Evolutionary conservation across 306 rosid species (phyloP).

Genomic region (Trifolium pratense): DNA sequence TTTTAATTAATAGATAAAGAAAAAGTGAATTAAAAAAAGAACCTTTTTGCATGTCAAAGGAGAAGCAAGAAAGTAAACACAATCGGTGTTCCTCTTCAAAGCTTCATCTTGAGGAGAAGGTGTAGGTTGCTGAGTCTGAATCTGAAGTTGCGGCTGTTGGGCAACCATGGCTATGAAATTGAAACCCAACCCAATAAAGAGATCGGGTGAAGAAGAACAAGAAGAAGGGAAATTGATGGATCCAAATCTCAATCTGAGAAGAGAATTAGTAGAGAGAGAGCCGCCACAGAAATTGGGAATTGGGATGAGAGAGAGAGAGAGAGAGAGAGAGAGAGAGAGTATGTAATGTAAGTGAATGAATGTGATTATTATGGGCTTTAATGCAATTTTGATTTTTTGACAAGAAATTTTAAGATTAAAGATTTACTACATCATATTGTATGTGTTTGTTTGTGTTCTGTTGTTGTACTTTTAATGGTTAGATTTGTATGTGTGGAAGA

Average conservation of each 20-base stretch:
- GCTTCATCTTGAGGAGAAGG: slow-evolving; percentile 84
- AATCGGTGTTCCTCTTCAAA: slow-evolving; percentile 89
- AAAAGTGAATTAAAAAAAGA: background rate
- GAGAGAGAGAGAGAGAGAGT: slow-evolving; percentile 29
- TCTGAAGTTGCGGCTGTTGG: slow-evolving; percentile 54
- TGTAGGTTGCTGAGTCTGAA: slow-evolving; percentile 49
- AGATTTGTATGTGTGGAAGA: too few relatives aligned
- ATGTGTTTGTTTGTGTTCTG: background rate
- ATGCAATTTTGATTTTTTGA: background rate
- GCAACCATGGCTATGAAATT: slow-evolving; percentile 67
- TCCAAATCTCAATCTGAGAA: slow-evolving; percentile 56
- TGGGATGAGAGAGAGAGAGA: slow-evolving; percentile 40
- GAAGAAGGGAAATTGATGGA: slow-evolving; percentile 41
- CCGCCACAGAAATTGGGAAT: slow-evolving; percentile 72
- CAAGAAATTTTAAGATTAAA: background rate
- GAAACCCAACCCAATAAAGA: slow-evolving; percentile 36
- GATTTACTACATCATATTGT: too few relatives aligned
- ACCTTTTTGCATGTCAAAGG: slow-evolving; percentile 99
- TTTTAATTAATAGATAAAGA: background rate
- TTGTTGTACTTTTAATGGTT: background rate
- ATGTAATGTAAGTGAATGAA: too few relatives aligned
- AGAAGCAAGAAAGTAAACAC: slow-evolving; percentile 98
- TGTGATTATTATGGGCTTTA: background rate
- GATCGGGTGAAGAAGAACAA: slow-evolving; percentile 26
- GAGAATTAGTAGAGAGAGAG: slow-evolving; percentile 50